A percentile compares a stretch with the other conserved stretches of the same genome.
Evolutionary conservation across 2,329 filamentous ascomycete species (phyloP).

Genomic region (Monilinia polystroma): DNA sequence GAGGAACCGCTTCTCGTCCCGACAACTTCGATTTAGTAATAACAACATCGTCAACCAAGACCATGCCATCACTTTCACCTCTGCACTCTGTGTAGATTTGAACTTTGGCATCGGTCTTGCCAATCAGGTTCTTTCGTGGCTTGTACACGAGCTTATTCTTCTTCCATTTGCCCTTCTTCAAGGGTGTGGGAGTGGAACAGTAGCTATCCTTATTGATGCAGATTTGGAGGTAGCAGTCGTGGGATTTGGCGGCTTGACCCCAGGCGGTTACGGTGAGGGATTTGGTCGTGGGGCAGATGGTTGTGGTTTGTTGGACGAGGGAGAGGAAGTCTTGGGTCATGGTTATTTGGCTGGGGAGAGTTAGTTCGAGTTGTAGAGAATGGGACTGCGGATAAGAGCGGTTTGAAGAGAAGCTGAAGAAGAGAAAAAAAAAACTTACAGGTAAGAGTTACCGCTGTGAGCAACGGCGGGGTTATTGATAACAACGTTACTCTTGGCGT

Average conservation of each 20-base stretch:
- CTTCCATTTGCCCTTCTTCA: slow-evolving; percentile 23
- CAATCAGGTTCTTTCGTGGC: background rate
- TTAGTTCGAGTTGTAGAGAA: background rate
- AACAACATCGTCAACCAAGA: slow-evolving; percentile 14
- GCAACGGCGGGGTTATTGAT: slow-evolving; percentile 13
- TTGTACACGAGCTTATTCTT: slow-evolving; percentile 16
- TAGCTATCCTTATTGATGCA: slow-evolving; percentile 19
- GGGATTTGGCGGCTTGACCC: slow-evolving; percentile 14
- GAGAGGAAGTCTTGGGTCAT: slow-evolving; percentile 14
- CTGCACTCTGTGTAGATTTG: slow-evolving; percentile 18
- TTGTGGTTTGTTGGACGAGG: slow-evolving; percentile 15
- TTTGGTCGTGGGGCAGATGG: slow-evolving; percentile 12
- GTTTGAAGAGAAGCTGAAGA: background rate
- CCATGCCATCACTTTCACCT: slow-evolving; percentile 12
- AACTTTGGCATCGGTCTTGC: background rate
- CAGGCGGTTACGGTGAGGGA: slow-evolving; percentile 5
- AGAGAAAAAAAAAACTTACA: background rate
- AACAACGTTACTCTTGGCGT: slow-evolving; percentile 14
- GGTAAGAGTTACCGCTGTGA: slow-evolving; percentile 7
- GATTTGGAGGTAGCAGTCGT: slow-evolving; percentile 20
- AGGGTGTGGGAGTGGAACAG: slow-evolving; percentile 1
- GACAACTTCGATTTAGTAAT: slow-evolving; percentile 4
- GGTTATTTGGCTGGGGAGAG: slow-evolving; percentile 7
- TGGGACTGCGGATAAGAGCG: too few relatives aligned
- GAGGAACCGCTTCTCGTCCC: background rate